A percentile compares a stretch with the other conserved stretches of the same genome.
These are phyloP conservation scores for Dalbergia cultrata DNA, from an alignment of 306 rosid species.

Conservation along the genomic window DNA sequence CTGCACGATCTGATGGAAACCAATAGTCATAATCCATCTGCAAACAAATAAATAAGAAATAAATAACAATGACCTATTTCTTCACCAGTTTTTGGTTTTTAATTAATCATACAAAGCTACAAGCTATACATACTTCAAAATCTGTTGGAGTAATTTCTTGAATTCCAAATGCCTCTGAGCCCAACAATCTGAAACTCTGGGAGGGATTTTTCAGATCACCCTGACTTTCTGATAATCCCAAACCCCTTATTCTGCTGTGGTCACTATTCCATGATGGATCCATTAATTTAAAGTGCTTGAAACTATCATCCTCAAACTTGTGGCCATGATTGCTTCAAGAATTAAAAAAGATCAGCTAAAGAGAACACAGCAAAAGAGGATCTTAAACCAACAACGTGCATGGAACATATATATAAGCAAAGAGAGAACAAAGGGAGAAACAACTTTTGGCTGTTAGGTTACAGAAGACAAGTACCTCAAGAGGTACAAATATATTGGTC, in stretches of 20 bases:
- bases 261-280: constrained; percentile 50
- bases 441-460: constrained; percentile 35
- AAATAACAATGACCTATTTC: constrained; percentile 6
- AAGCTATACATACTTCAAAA: constrained; percentile 56
- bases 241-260: constrained; percentile 42
- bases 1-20: constrained; percentile 73
- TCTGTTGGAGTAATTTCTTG: constrained; percentile 70
- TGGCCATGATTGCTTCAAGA: constrained; percentile 53
- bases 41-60: constrained; percentile 34
- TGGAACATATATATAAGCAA: background rate
- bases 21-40: constrained; percentile 84
- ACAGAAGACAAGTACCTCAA: constrained; percentile 62
- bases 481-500: constrained; percentile 78
- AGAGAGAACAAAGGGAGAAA: constrained; percentile 13
- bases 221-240: constrained; percentile 41
- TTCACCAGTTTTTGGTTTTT: constrained; percentile 10
- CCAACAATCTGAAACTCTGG: constrained; percentile 38
- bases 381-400: constrained; percentile 14
- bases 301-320: constrained; percentile 46
- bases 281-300: constrained; percentile 40
- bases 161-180: constrained; percentile 57
- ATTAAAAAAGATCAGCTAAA: constrained; percentile 38
- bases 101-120: constrained; percentile 17
- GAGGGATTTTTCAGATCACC: constrained; percentile 43
- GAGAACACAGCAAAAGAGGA: constrained; percentile 10